A percentile compares a stretch with the other conserved stretches of the same genome.
Conservation (phyloP, 1,284 basidiomycete genomes). For the Inonotus hispidus region DNA sequence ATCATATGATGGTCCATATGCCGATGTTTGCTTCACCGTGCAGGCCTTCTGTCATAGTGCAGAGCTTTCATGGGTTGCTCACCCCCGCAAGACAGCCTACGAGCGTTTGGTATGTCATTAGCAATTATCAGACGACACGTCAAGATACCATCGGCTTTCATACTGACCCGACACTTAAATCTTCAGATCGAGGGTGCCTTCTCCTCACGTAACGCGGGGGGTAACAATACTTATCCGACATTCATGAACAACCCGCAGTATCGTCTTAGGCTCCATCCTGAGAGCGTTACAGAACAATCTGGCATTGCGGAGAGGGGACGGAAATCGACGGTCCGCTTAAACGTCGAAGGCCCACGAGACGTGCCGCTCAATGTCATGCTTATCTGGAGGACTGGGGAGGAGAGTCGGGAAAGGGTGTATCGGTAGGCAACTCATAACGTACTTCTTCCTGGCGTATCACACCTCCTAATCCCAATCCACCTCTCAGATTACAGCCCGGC, state of each 20-base stretch:
- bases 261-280: conserved; percentile 50
- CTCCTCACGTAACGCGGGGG: conserved; percentile 73
- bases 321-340: conserved; percentile 45
- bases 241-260: conserved; percentile 94
- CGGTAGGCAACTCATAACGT: conserved; percentile 47
- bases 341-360: conserved; percentile 54
- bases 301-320: conserved; percentile 19
- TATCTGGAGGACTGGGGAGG: conserved; percentile 52
- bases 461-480: not conserved
- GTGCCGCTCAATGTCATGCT: conserved; percentile 73
- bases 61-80: conserved; percentile 46
- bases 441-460: not conserved
- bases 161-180: not conserved
- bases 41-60: conserved; percentile 45
- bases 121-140: not conserved
- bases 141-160: not conserved
- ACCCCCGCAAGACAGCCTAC: conserved; percentile 35
- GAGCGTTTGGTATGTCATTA: conserved; percentile 34
- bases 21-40: conserved; percentile 60
- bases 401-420: conserved; percentile 56
- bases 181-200: conserved; percentile 57
- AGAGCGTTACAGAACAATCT: conserved; percentile 18
- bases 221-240: conserved; percentile 72
- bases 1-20: conserved; percentile 58
- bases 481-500: conserved; percentile 49